Conservation (phyloP, 2,329 filamentous ascomycete genomes). For the Periconia sp. region DNA sequence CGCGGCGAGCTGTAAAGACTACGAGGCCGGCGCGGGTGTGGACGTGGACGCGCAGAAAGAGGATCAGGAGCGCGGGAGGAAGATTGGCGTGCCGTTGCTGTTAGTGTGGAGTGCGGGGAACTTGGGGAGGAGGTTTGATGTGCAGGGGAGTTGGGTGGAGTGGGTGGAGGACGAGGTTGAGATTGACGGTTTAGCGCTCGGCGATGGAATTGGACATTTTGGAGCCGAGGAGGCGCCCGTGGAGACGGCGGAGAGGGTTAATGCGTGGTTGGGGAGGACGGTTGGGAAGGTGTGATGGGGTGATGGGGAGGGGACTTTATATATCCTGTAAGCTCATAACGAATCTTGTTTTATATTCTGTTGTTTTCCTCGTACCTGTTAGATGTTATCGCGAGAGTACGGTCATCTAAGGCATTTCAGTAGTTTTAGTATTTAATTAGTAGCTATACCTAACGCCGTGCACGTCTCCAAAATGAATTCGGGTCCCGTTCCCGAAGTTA, state of each 20-base stretch:
- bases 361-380: too few species aligned
- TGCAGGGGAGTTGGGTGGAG: conserved; percentile 54
- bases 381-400: too few species aligned
- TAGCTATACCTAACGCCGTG: too few species aligned
- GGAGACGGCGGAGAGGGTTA: conserved; percentile 47
- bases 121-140: conserved; percentile 54
- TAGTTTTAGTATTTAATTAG: too few species aligned
- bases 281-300: not conserved
- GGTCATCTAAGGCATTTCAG: too few species aligned
- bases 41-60: conserved; percentile 55
- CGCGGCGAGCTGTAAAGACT: conserved; percentile 59
- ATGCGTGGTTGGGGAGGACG: conserved; percentile 25
- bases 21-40: conserved; percentile 54
- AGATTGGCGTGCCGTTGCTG: conserved; percentile 51
- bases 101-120: conserved; percentile 56
- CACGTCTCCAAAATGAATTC: too few species aligned
- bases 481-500: too few species aligned
- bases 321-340: too few species aligned
- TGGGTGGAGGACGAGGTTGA: conserved; percentile 49
- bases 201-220: conserved; percentile 57
- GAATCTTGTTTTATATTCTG: too few species aligned
- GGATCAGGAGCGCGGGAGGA: conserved; percentile 48
- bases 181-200: conserved; percentile 52
- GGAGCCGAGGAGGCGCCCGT: conserved; percentile 57
- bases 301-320: not conserved